These are phyloP conservation scores for Entomortierella lignicola DNA, from an alignment of 192 early-diverging fungal genomes.

Conservation along the genomic window DNA sequence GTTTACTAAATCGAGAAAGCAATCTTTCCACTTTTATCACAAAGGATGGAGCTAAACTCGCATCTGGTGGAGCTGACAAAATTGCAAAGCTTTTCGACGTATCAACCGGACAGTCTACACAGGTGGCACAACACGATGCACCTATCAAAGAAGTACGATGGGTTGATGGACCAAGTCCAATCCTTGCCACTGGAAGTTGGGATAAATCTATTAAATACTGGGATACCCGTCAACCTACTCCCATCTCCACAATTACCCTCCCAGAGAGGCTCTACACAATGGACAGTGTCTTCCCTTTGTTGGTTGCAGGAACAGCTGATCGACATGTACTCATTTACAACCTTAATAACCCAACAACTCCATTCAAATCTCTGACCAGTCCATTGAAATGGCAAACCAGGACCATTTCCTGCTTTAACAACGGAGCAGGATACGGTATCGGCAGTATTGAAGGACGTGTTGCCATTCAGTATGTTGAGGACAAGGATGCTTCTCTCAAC, in stretches of 20 bases:
- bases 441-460: conserved; percentile 96
- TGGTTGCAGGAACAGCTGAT: conserved; percentile 96
- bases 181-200: conserved; percentile 93
- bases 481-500: conserved; percentile 75
- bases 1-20: not conserved
- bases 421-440: conserved; percentile 85
- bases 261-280: conserved; percentile 93
- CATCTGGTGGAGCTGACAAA: conserved; percentile 93
- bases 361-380: conserved; percentile 74
- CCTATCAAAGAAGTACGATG: conserved; percentile 85
- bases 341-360: conserved; percentile 77
- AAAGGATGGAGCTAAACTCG: conserved; percentile 91
- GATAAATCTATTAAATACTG: conserved; percentile 97
- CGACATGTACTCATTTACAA: conserved; percentile 85
- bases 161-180: conserved; percentile 72
- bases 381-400: conserved; percentile 91
- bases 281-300: conserved; percentile 81
- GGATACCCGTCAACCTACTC: conserved; percentile 85
- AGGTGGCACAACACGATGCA: conserved; percentile 92
- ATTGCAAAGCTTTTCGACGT: conserved; percentile 88
- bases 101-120: conserved; percentile 79
- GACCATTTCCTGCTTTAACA: conserved; percentile 82
- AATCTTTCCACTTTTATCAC: conserved; percentile 6
- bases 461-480: conserved; percentile 92
- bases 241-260: conserved; percentile 77